Evolutionary conservation across 208 protist genomes (phyloP).

Genomic region (Phytomonas francai): DNA sequence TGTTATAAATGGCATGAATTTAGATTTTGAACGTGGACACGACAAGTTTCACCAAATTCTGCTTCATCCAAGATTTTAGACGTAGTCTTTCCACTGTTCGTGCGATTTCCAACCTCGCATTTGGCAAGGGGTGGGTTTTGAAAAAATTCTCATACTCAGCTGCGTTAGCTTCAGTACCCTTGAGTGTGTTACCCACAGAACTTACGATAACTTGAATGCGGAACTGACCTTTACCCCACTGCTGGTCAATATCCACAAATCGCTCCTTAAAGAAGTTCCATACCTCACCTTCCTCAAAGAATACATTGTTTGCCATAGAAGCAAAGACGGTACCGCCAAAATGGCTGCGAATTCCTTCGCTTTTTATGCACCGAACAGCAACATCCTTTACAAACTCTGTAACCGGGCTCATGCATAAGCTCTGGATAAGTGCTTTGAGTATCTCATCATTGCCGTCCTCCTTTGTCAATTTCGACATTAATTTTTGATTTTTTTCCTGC

Average conservation of each 20-base stretch:
- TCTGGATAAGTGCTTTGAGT: constrained; percentile 46
- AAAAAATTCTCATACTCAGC: constrained; percentile 68
- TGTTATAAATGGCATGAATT: not conserved
- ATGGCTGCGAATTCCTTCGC: constrained; percentile 64
- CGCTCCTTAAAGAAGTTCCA: constrained; percentile 72
- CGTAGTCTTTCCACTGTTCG: constrained; percentile 58
- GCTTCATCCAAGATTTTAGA: constrained; percentile 46
- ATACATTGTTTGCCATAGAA: constrained; percentile 31
- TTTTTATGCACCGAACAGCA: constrained; percentile 48
- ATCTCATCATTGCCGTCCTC: constrained; percentile 67
- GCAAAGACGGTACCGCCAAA: constrained; percentile 66
- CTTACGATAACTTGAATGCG: constrained; percentile 80
- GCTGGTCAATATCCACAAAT: constrained; percentile 58
- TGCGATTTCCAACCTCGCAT: constrained; percentile 61
- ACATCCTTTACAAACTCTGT: constrained; percentile 48
- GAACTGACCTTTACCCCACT: constrained; percentile 87
- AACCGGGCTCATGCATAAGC: constrained; percentile 44
- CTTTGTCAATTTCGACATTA: constrained; percentile 43
- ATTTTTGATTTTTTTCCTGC: constrained; percentile 19
- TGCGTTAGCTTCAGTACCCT: constrained; percentile 32
- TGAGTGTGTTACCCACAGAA: constrained; percentile 46
- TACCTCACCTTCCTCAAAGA: constrained; percentile 18
- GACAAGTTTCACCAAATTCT: constrained; percentile 37
- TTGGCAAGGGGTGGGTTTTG: constrained; percentile 54
- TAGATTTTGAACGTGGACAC: constrained; percentile 11